A percentile compares a stretch with the other conserved stretches of the same genome.
Conservation (phyloP, 1,139 yeast species). For the Zygotorulaspora mrakii region DNA sequence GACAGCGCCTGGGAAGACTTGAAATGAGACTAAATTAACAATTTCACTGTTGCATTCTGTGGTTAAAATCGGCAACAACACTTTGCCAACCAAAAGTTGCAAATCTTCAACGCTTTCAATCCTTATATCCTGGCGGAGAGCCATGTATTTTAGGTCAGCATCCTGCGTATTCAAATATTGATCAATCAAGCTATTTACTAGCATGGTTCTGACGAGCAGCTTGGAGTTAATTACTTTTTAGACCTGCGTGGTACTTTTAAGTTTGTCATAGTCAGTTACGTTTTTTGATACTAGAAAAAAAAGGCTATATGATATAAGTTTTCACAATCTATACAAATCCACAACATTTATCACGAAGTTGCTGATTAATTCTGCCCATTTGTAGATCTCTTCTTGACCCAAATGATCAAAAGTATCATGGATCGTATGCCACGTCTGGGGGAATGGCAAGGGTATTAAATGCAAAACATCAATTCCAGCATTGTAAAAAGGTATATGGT, state of each 20-base stretch:
- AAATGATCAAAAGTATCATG: conserved; percentile 36
- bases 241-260: not conserved
- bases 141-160: conserved; percentile 29
- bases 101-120: conserved; percentile 19
- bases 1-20: conserved; percentile 20
- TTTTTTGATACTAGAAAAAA: no score
- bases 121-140: conserved; percentile 19
- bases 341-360: conserved; percentile 21
- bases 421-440: conserved; percentile 49
- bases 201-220: conserved; percentile 2
- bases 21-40: conserved; percentile 20
- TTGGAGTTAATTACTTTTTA: not conserved
- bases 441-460: conserved; percentile 49
- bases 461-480: conserved; percentile 49
- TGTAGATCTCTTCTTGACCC: conserved; percentile 27
- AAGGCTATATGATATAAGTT: no score
- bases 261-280: no score
- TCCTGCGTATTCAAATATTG: conserved; percentile 22
- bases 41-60: conserved; percentile 22
- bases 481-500: conserved; percentile 49
- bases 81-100: conserved; percentile 13
- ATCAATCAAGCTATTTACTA: conserved; percentile 14
- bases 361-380: conserved; percentile 31
- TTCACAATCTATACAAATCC: not conserved
- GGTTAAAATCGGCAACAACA: conserved; percentile 23